Evolutionary conservation across 768 basidiomycete genomes (phyloP).

Genomic region (Lentinula edodes): DNA sequence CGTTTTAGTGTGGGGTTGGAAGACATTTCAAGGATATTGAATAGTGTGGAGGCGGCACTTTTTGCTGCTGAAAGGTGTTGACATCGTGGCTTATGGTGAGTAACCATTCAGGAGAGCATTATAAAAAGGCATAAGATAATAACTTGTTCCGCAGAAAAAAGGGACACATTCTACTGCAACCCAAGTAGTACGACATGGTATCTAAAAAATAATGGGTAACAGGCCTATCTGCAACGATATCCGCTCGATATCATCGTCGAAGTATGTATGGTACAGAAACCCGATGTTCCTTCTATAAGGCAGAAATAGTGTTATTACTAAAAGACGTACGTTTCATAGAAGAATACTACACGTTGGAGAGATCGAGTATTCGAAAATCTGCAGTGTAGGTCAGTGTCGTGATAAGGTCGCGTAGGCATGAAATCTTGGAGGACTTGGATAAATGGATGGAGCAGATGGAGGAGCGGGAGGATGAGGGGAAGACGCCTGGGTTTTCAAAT

Average conservation of each 20-base stretch:
- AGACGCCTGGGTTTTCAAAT: not conserved
- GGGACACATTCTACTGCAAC: conserved; percentile 1
- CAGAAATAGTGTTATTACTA: not conserved
- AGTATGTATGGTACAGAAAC: not conserved
- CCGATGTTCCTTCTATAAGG: conserved; percentile 3
- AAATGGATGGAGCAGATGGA: not conserved
- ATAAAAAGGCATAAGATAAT: not conserved
- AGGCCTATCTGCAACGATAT: not conserved
- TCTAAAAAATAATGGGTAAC: not conserved
- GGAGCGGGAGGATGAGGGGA: not conserved
- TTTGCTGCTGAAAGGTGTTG: conserved; percentile 55
- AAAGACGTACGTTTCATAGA: not conserved
- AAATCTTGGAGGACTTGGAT: not conserved
- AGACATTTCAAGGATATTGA: conserved; percentile 48
- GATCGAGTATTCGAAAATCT: not conserved
- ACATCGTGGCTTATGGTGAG: not conserved
- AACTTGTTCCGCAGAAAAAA: conserved; percentile 1
- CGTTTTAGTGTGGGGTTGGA: conserved; percentile 79
- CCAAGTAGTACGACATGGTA: not conserved
- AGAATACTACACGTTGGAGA: not conserved
- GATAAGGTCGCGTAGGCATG: not conserved
- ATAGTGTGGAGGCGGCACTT: conserved; percentile 59
- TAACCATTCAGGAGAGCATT: not conserved
- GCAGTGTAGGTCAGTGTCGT: not conserved
- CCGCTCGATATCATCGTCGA: not conserved